A percentile compares a stretch with the other conserved stretches of the same genome.
phyloP scores from a whole-genome alignment of 306 rosid species.

The Quercus parvula region DNA sequence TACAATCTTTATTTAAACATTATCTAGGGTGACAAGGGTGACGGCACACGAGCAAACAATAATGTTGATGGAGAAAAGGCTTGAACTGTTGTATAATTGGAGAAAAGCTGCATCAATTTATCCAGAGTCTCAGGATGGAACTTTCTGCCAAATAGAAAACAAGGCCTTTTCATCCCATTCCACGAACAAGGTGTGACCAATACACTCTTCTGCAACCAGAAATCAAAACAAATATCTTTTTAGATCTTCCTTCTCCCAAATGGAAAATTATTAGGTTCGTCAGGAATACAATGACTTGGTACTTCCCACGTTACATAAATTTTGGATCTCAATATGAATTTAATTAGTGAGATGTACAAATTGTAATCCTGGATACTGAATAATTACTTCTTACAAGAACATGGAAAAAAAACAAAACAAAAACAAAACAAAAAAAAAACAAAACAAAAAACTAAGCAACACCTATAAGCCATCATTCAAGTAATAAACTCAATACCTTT shows the following conservation, averaged over 20 bases:
- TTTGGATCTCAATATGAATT: no score
- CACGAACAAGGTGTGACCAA: constrained; percentile 30
- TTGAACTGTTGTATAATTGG: constrained; percentile 29
- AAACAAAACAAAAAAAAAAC: no score
- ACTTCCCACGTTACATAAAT: no score
- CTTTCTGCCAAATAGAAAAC: constrained; percentile 51
- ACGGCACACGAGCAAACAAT: not conserved
- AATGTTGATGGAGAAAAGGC: not conserved
- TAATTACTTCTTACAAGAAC: no score
- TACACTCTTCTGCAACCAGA: constrained; percentile 27
- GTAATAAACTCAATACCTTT: constrained; percentile 22
- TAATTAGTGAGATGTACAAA: no score
- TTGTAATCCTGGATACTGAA: no score
- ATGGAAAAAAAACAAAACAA: no score
- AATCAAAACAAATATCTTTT: not conserved
- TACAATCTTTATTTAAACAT: not conserved
- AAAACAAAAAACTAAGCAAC: not conserved
- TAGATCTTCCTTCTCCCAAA: not conserved
- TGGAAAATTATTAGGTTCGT: no score
- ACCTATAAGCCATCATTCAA: not conserved
- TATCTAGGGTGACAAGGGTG: not conserved
- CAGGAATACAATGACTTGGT: no score
- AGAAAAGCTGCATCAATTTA: constrained; percentile 36
- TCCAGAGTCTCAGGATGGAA: constrained; percentile 50
- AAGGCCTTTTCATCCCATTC: constrained; percentile 50